phyloP scores from a whole-genome alignment of 164 flowering plant species.

The Euptelea pleiosperma region DNA sequence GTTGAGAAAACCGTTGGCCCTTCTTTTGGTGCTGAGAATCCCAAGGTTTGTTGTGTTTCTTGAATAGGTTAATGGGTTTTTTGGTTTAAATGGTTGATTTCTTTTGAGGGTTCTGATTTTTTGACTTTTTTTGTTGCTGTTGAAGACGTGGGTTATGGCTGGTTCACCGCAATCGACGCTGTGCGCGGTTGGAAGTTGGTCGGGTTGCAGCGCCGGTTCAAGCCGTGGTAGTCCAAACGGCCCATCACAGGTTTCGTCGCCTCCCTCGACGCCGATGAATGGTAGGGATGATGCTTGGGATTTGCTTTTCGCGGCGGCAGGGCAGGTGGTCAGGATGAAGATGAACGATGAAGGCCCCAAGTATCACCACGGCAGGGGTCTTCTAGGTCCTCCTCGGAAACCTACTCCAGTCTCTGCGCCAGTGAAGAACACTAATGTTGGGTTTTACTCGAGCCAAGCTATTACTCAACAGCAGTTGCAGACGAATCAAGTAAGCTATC shows the following conservation, averaged over 20 bases:
- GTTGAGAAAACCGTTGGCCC: neutral
- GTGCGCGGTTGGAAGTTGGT: conserved; percentile 37
- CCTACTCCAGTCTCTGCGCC: conserved; percentile 25
- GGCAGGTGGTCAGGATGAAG: conserved; percentile 55
- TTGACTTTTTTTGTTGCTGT: neutral
- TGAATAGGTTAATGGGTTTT: neutral
- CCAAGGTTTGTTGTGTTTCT: conserved; percentile 27
- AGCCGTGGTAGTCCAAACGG: conserved; percentile 54
- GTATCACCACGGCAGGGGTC: conserved; percentile 22
- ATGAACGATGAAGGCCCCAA: conserved; percentile 28
- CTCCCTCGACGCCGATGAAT: conserved; percentile 31
- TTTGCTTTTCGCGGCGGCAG: conserved; percentile 61
- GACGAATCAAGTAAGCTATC: conserved; percentile 30
- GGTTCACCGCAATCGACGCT: conserved; percentile 76
- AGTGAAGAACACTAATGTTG: conserved; percentile 13
- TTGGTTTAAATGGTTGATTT: neutral
- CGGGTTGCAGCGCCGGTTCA: conserved; percentile 37
- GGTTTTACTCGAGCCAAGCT: conserved; percentile 22
- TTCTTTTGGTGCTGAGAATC: conserved; percentile 17
- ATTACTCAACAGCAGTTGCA: conserved; percentile 41
- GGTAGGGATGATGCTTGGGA: conserved; percentile 43
- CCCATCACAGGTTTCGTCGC: conserved; percentile 32
- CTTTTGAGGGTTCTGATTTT: neutral
- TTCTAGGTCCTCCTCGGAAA: conserved; percentile 29
- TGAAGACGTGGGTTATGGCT: conserved; percentile 36